These are phyloP conservation scores for Xylaria castorea DNA, from an alignment of 495 filamentous ascomycete species.

Conservation along the genomic window DNA sequence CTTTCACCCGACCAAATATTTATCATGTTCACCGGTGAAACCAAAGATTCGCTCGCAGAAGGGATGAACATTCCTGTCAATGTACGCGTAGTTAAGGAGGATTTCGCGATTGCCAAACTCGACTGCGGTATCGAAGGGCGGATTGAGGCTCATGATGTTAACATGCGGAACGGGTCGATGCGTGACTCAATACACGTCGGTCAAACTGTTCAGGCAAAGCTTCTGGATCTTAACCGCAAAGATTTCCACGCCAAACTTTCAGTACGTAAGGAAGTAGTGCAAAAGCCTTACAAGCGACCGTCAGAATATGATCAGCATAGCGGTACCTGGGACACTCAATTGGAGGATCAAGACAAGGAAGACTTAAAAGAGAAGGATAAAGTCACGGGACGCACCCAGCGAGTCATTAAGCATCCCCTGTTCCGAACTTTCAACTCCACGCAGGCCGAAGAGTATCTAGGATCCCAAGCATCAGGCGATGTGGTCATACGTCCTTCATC, in stretches of 20 bases:
- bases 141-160: constrained; percentile 75
- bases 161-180: constrained; percentile 60
- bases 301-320: constrained; percentile 65
- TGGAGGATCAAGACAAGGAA: constrained; percentile 80
- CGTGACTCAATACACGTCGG: constrained; percentile 68
- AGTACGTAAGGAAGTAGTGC: constrained; percentile 78
- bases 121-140: constrained; percentile 94
- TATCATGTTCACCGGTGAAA: constrained; percentile 96
- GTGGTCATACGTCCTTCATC: constrained; percentile 94
- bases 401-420: constrained; percentile 95
- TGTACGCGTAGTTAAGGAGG: constrained; percentile 84
- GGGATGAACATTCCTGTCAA: constrained; percentile 92
- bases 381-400: constrained; percentile 77
- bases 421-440: constrained; percentile 91
- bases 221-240: constrained; percentile 83
- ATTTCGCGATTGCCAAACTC: constrained; percentile 90
- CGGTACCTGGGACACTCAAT: constrained; percentile 83
- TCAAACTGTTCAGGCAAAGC: constrained; percentile 87
- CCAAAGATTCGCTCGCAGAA: constrained; percentile 75
- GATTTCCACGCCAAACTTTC: constrained; percentile 81
- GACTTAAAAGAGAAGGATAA: constrained; percentile 82
- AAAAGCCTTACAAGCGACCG: constrained; percentile 68
- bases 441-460: constrained; percentile 93
- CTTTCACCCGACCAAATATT: constrained; percentile 84
- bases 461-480: constrained; percentile 82